phyloP scores from a whole-genome alignment of 192 early-diverging fungal species.

The Lunasporangiospora selenospora region DNA sequence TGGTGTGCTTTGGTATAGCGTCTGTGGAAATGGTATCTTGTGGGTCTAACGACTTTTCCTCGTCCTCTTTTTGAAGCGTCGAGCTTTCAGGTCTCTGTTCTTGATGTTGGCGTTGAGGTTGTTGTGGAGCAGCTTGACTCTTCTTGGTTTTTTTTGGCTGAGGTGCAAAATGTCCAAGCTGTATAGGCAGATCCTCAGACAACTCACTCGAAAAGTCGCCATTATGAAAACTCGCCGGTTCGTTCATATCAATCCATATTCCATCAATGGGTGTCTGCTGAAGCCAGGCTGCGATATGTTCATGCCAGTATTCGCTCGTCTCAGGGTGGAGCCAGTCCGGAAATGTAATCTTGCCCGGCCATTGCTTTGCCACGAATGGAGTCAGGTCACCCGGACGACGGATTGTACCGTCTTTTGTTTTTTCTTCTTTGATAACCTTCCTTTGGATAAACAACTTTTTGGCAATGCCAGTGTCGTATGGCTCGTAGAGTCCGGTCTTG shows the following conservation, averaged over 20 bases:
- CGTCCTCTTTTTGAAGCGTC: no score
- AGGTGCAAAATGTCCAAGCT: slow-evolving; percentile 10
- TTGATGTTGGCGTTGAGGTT: neutral
- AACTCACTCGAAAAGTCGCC: slow-evolving; percentile 23
- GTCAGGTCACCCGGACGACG: slow-evolving; percentile 11
- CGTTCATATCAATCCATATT: slow-evolving; percentile 76
- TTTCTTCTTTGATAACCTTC: slow-evolving; percentile 2
- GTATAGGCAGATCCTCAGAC: slow-evolving; percentile 24
- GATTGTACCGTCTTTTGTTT: slow-evolving; percentile 2
- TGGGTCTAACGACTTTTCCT: no score
- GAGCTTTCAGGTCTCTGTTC: no score
- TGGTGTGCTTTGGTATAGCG: slow-evolving; percentile 7
- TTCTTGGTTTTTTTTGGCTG: neutral
- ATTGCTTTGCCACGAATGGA: slow-evolving; percentile 59
- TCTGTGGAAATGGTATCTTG: no score
- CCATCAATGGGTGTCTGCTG: slow-evolving; percentile 55
- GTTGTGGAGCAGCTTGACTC: slow-evolving; percentile 2
- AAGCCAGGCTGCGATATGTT: slow-evolving; percentile 35
- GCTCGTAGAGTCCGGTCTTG: slow-evolving; percentile 47
- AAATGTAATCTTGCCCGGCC: slow-evolving; percentile 66
- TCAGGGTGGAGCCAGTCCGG: slow-evolving; percentile 68
- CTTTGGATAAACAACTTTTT: slow-evolving; percentile 63
- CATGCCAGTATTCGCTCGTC: slow-evolving; percentile 57
- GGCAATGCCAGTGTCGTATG: slow-evolving; percentile 58
- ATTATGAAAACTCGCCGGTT: slow-evolving; percentile 44